Evolutionary conservation across 768 basidiomycete genomes (phyloP).

Genomic region (Fomitopsis pulvina): DNA sequence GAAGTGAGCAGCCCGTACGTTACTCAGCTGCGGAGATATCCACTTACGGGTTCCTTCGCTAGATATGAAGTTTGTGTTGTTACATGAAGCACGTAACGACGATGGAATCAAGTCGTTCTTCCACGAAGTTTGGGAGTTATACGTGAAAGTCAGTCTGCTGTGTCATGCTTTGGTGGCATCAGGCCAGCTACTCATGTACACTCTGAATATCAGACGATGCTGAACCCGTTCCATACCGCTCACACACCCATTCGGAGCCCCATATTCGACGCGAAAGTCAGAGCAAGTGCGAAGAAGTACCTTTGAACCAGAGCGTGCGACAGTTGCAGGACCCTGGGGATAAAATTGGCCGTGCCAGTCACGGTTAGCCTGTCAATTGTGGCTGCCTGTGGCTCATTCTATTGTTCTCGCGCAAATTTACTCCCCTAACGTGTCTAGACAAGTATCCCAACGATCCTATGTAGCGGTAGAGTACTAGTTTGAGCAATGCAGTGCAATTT

Average conservation of each 20-base stretch:
- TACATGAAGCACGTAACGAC: slow-evolving; percentile 96
- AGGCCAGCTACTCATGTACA: slow-evolving; percentile 12
- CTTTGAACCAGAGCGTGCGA: slow-evolving; percentile 30
- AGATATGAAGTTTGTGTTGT: slow-evolving; percentile 94
- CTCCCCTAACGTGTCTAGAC: no score
- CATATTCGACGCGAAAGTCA: slow-evolving; percentile 78
- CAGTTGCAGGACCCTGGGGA: background rate
- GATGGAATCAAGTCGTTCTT: slow-evolving; percentile 94
- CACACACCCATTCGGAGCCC: slow-evolving; percentile 76
- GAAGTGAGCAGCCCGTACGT: slow-evolving; percentile 55
- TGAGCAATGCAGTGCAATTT: background rate
- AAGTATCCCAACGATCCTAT: no score
- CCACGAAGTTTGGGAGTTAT: slow-evolving; percentile 93
- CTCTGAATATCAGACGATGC: slow-evolving; percentile 49
- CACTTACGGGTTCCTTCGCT: slow-evolving; percentile 10
- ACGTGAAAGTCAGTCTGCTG: slow-evolving; percentile 71
- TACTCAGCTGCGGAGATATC: slow-evolving; percentile 14
- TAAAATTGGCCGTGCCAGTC: background rate
- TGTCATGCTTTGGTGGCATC: slow-evolving; percentile 3
- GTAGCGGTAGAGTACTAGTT: background rate
- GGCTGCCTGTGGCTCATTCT: background rate
- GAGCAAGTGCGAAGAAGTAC: slow-evolving; percentile 82
- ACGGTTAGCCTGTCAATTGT: background rate
- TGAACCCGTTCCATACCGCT: slow-evolving; percentile 96
- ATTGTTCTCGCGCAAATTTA: background rate